Evolutionary conservation across 208 protist genomes (phyloP).

Genomic region (Trypanosoma melophagium): DNA sequence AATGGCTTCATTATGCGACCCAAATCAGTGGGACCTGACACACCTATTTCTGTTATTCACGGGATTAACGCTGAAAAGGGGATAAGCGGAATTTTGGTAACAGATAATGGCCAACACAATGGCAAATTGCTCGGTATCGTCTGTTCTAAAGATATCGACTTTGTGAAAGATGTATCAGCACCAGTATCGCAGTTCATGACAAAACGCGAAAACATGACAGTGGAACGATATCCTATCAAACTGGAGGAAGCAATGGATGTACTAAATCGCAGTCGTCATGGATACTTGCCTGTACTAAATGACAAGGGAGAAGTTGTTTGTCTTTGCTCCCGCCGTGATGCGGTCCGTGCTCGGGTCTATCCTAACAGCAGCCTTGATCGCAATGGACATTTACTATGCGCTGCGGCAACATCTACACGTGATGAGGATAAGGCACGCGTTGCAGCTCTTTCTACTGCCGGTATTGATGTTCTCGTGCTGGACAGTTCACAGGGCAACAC

Average conservation of each 20-base stretch:
- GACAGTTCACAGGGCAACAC: slow-evolving; percentile 97
- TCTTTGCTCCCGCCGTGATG: slow-evolving; percentile 88
- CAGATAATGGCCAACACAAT: slow-evolving; percentile 91
- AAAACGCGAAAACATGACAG: slow-evolving; percentile 72
- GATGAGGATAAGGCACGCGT: slow-evolving; percentile 89
- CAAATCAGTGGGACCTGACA: slow-evolving; percentile 81
- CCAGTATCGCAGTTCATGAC: slow-evolving; percentile 89
- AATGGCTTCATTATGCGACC: slow-evolving; percentile 97
- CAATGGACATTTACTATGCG: slow-evolving; percentile 77
- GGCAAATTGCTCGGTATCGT: slow-evolving; percentile 96
- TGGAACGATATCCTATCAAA: slow-evolving; percentile 79
- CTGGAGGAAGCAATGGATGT: slow-evolving; percentile 95
- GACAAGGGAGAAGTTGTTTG: slow-evolving; percentile 89
- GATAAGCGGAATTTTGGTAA: slow-evolving; percentile 97
- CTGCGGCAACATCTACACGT: slow-evolving; percentile 92
- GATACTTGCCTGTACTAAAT: slow-evolving; percentile 97
- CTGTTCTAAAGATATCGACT: slow-evolving; percentile 97
- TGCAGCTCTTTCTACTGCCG: slow-evolving; percentile 76
- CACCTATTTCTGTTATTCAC: slow-evolving; percentile 87
- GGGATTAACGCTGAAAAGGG: slow-evolving; percentile 91
- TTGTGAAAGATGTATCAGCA: slow-evolving; percentile 87
- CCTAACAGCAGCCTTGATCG: slow-evolving; percentile 84
- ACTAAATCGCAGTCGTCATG: slow-evolving; percentile 90
- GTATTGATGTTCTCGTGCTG: slow-evolving; percentile 93
- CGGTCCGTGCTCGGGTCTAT: slow-evolving; percentile 76